Base-by-base conservation (phyloP, 306 rosid species). In the Pterocarpus macrocarpus region DNA sequence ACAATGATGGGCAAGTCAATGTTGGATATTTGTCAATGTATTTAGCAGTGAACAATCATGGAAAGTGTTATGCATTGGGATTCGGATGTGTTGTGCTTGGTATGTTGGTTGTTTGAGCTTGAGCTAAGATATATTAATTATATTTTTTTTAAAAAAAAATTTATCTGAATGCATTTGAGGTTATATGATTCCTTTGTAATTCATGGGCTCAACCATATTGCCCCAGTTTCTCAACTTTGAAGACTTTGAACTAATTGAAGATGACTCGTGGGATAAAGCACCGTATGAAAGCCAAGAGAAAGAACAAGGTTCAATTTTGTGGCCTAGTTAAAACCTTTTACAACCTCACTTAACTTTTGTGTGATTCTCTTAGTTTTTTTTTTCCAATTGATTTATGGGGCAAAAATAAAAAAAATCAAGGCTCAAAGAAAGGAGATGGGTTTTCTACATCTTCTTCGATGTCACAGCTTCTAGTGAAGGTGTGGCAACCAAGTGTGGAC, bases 401-500 rank as follows among this genome's bases (percentile, higher is more conserved):
- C 34, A 5, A 22, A 22, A 22, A 22, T 22, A 22, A 45, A 5
- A 7, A 36, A 71, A 5, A 15, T 59, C 71, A 85, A 97, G 91
- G 77, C 2, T 81, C 88, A 12, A 88, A 79, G 81, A 87, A 87
- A 71, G 96, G 87, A 33, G 90, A 84, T 74, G 97, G 85, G 52
- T 77, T 97, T 65, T 88, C 92, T 32, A 22, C 28, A 22, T 22
- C 28, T 22, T 76, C 85, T 43, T 39, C 39, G 10, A 97, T 97
- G 28, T 1, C 28, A 1, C 76, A 92, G 4, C 67, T 82, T 76
- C 98, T 97, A 2, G 67, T 85, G 2, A 95, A 87, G 83, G 98
- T 95, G 39, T 95, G 98, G 98, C 97, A 90, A 76, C 99, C 99
- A 1, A 98, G 98, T 5, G 98, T 95, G 77, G 99, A 95, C 79